phyloP scores from a whole-genome alignment of 371 early-diverging fungal genomes.

The Mortierella polycephala region DNA sequence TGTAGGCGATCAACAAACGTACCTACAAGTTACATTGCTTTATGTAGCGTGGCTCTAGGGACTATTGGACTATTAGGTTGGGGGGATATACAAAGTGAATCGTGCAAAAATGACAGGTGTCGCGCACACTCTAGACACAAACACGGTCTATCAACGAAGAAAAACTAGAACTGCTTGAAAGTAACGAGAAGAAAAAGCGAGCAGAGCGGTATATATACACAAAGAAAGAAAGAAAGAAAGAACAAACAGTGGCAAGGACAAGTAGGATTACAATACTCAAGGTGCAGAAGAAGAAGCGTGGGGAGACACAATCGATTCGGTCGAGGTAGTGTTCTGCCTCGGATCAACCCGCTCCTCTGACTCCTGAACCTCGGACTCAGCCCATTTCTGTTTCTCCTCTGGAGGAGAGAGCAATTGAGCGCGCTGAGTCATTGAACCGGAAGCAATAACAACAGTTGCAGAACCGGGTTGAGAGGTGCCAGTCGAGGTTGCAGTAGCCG shows the following conservation, averaged over 20 bases:
- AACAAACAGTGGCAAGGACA: neutral
- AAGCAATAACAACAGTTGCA: slow-evolving; percentile 14
- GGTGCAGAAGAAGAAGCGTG: neutral
- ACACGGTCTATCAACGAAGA: neutral
- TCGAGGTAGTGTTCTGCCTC: neutral
- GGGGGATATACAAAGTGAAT: no score
- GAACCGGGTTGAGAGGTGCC: neutral
- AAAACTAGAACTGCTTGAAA: neutral
- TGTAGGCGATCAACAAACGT: no score
- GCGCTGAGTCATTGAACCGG: slow-evolving; percentile 8
- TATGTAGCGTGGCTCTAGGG: no score
- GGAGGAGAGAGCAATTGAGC: slow-evolving; percentile 49
- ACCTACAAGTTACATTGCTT: no score
- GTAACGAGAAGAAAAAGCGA: neutral
- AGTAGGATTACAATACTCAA: neutral
- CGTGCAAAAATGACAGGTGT: no score
- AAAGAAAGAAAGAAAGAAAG: neutral
- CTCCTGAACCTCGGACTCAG: slow-evolving; percentile 21
- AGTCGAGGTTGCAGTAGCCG: slow-evolving; percentile 4
- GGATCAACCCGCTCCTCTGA: slow-evolving; percentile 3
- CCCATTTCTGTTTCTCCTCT: slow-evolving; percentile 39
- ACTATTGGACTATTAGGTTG: no score
- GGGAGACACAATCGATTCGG: neutral
- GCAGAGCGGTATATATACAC: neutral
- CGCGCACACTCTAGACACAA: neutral